phyloP scores from a whole-genome alignment of 1,284 basidiomycete species.

The Agroathelia rolfsii region DNA sequence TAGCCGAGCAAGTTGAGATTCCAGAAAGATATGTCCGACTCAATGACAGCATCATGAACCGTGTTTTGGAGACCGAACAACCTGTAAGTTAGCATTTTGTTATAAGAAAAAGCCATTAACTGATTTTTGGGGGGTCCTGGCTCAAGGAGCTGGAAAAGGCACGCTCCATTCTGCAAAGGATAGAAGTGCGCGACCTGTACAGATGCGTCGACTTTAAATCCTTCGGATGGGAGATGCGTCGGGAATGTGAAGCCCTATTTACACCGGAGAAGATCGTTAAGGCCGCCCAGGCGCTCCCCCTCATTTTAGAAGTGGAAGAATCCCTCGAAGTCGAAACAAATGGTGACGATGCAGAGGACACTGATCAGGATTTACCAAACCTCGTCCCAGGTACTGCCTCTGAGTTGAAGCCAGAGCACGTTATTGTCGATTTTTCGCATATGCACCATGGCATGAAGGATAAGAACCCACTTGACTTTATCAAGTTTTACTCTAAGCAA shows the following conservation, averaged over 20 bases:
- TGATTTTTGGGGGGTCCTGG: not conserved
- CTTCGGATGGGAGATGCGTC: conserved; percentile 23
- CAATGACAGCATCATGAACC: conserved; percentile 30
- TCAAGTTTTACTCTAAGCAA: conserved; percentile 36
- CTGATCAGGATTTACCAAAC: no score
- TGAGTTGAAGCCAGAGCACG: conserved; percentile 23
- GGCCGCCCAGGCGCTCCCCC: conserved; percentile 19
- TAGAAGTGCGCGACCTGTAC: conserved; percentile 31
- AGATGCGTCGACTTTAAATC: conserved; percentile 32
- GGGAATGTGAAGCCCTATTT: conserved; percentile 17
- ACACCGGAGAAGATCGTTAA: conserved; percentile 30
- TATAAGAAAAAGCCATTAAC: not conserved
- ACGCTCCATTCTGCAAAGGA: conserved; percentile 25
- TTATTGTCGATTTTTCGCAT: conserved; percentile 29
- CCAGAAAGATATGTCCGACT: conserved; percentile 29
- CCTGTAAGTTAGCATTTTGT: conserved; percentile 18
- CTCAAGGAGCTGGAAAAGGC: conserved; percentile 27
- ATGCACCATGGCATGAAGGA: conserved; percentile 39
- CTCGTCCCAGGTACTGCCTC: conserved; percentile 16
- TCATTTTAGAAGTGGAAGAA: not conserved
- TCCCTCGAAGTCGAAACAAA: conserved; percentile 4
- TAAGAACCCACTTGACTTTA: conserved; percentile 30
- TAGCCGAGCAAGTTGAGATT: conserved; percentile 27
- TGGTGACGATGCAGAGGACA: conserved; percentile 13
- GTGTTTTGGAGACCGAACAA: conserved; percentile 27